These are phyloP conservation scores for Salix dunnii DNA, from an alignment of 345 rosid species.

Conservation along the genomic window DNA sequence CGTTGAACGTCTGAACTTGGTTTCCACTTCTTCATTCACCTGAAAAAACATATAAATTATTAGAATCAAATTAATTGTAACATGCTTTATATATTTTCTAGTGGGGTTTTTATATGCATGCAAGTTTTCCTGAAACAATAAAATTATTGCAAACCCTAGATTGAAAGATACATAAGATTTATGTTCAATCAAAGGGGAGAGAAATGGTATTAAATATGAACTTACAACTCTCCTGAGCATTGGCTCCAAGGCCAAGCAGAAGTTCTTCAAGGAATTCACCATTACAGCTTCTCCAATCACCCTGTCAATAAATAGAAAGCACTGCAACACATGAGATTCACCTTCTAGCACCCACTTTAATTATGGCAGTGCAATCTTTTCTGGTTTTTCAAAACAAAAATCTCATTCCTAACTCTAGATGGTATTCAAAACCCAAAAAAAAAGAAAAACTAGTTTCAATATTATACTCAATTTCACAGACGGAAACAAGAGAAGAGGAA, in stretches of 20 bases:
- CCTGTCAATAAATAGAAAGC: constrained; percentile 29
- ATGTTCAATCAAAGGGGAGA: neutral
- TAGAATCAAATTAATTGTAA: neutral
- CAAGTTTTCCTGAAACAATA: neutral
- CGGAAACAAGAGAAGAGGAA: neutral
- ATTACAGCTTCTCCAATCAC: constrained; percentile 49
- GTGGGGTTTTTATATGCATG: neutral
- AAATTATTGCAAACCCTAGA: neutral
- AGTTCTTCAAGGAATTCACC: constrained; percentile 42
- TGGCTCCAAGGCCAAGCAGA: constrained; percentile 69
- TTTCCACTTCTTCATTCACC: constrained; percentile 82
- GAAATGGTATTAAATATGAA: neutral
- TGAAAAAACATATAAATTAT: constrained; percentile 12
- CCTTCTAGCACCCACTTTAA: neutral
- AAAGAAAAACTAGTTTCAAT: neutral
- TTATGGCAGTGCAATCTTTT: neutral
- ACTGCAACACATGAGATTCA: neutral
- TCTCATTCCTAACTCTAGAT: neutral
- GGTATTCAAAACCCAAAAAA: neutral
- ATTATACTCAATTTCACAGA: neutral
- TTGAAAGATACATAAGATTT: neutral
- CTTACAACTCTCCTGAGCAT: constrained; percentile 78
- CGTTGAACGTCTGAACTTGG: constrained; percentile 32
- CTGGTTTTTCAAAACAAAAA: no score
- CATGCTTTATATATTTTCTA: neutral